Evolutionary conservation across 768 basidiomycete genomes (phyloP), one percentile per base, ranked within the genome.

Genomic region (Serendipita sp.): DNA sequence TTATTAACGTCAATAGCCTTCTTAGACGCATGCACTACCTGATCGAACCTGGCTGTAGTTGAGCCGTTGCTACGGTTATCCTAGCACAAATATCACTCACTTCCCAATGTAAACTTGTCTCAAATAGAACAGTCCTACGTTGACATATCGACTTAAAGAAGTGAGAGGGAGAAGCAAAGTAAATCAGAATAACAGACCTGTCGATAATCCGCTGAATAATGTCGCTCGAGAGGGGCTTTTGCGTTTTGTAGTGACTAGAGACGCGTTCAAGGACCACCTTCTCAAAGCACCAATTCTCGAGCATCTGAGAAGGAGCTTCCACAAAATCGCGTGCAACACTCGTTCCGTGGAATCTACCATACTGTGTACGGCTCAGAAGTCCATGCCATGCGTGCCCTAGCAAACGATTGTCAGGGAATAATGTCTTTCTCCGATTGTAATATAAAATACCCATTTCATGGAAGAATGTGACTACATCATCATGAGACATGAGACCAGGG

Each of bases 211-310:
- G 90, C 32, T 83, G 77, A 66, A 93, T 91, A 63, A 89, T 76
- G 23, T 88, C 88, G 1, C 80, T 72, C 2, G 85, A 81, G 15
- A 94, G 77, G 0, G 85, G 81, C 70, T 88, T 77, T 69, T 87
- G 79, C 1, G 84, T 87, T 73, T 88, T 75, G 71, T 85, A 89
- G 72, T 94, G 91, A 69, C 83, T 83, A 16, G 88, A 90, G 84
- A 94, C 87, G 67, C 79, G 76, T 68, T 83, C 77, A 7, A 93
- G 78, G 13, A 90, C 88, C 63, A 82, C 79, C 0, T 84, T 85
- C 71, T 91, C 88, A 86, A 88, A 91, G 70, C 89, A 91, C 91
- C 91, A 93, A 70, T 92, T 90, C 75, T 94, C 91, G 66, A 92
- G 76, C 91, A 92, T 92, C 75, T 94, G 90, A 16, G 86, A 88